phyloP scores from a whole-genome alignment of 306 rosid genomes.

The Gastrolobium bilobum region DNA sequence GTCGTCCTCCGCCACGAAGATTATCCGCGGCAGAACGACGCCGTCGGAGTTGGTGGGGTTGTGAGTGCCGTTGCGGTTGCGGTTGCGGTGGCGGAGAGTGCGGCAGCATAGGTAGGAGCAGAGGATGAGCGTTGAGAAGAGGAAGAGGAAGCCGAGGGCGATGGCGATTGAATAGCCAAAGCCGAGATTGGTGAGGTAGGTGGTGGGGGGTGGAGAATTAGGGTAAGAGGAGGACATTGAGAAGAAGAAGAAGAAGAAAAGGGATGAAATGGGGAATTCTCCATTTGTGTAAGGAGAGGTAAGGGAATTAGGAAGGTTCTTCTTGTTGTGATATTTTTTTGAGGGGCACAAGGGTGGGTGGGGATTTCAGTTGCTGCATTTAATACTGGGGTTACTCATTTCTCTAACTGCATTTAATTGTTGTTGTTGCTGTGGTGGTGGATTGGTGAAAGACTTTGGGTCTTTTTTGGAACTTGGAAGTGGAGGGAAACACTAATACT shows the following conservation, averaged over 20 bases:
- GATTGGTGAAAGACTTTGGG: background rate
- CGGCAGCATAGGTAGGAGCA: constrained; percentile 93
- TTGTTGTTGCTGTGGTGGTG: constrained; percentile 32
- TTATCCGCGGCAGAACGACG: constrained; percentile 73
- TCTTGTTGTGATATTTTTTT: constrained; percentile 43
- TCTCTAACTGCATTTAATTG: constrained; percentile 49
- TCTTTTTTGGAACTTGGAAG: background rate
- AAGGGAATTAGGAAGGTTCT: constrained; percentile 42
- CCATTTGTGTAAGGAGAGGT: constrained; percentile 62
- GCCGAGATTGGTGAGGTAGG: constrained; percentile 76
- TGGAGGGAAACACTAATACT: background rate
- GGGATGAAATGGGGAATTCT: constrained; percentile 52
- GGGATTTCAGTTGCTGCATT: constrained; percentile 73
- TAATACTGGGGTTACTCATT: constrained; percentile 59
- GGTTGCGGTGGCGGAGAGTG: constrained; percentile 48
- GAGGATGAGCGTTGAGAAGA: constrained; percentile 82
- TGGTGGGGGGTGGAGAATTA: constrained; percentile 50
- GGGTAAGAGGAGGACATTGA: constrained; percentile 45
- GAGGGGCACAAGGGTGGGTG: constrained; percentile 69
- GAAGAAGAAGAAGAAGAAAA: constrained; percentile 3
- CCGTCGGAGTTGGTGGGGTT: constrained; percentile 49
- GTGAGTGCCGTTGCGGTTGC: too few species aligned
- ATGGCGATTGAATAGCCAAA: constrained; percentile 95
- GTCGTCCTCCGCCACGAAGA: constrained; percentile 83
- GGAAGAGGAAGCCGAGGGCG: constrained; percentile 86